Conservation (phyloP, 2,329 filamentous ascomycete genomes). For the Sarocladium kiliense region DNA sequence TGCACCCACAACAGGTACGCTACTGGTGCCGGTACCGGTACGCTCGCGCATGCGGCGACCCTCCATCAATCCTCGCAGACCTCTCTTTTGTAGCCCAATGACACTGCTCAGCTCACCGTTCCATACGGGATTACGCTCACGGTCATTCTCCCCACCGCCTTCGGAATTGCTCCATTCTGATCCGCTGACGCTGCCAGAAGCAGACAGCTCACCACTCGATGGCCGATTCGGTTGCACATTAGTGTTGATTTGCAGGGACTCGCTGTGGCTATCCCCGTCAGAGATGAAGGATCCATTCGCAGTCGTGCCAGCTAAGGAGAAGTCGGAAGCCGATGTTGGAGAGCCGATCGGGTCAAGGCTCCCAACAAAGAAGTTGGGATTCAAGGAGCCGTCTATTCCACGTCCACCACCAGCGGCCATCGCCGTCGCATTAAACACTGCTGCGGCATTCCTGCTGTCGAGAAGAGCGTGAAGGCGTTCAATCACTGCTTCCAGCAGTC, state of each 20-base stretch:
- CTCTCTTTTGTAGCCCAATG: conserved; percentile 91
- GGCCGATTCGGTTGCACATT: conserved; percentile 27
- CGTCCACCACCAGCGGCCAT: conserved; percentile 95
- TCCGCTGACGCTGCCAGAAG: conserved; percentile 45
- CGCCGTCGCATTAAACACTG: conserved; percentile 95
- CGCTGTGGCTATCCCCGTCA: conserved; percentile 13
- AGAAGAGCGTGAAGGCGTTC: conserved; percentile 84
- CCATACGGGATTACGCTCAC: conserved; percentile 56
- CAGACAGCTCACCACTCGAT: conserved; percentile 39
- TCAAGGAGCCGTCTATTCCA: conserved; percentile 64
- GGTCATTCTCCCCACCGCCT: conserved; percentile 40
- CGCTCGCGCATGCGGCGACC: conserved; percentile 79
- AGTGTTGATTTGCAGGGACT: conserved; percentile 44
- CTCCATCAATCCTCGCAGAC: conserved; percentile 89
- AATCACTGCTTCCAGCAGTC: conserved; percentile 85
- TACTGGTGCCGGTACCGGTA: conserved; percentile 36
- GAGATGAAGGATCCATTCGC: conserved; percentile 9
- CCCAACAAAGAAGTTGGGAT: conserved; percentile 57
- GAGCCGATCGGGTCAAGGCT: conserved; percentile 37
- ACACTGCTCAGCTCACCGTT: conserved; percentile 77
- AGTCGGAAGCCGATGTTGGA: conserved; percentile 27
- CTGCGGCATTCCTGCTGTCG: conserved; percentile 89
- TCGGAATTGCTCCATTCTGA: conserved; percentile 55
- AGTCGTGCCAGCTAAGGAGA: conserved; percentile 25
- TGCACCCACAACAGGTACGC: conserved; percentile 12